Percentiles rank a stretch among this genome's conserved stretches.
Evolutionary conservation across 495 filamentous ascomycete genomes (phyloP).

Genomic region (Elasticomyces elasticus): DNA sequence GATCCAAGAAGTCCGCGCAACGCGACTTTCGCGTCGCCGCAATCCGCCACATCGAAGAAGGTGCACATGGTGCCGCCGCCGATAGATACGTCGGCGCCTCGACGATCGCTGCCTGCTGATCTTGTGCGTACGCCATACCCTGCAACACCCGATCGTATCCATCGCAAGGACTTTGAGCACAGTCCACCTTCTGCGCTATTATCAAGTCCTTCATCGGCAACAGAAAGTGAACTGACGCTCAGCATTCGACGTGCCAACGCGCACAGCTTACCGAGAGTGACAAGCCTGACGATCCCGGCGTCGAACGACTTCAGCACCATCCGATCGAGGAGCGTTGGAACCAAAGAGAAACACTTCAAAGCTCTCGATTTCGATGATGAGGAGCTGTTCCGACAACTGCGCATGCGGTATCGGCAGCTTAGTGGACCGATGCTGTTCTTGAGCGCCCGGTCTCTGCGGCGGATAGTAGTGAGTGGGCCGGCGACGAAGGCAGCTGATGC

Average conservation of each 20-base stretch:
- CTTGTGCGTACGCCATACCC: conserved; percentile 27
- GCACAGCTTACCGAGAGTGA: conserved; percentile 4
- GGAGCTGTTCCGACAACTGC: conserved; percentile 21
- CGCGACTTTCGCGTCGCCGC: conserved; percentile 5
- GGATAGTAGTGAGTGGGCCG: conserved; percentile 15
- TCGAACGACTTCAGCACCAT: conserved; percentile 16
- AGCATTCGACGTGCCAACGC: conserved; percentile 17
- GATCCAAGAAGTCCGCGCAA: conserved; percentile 16
- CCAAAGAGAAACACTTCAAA: conserved; percentile 15
- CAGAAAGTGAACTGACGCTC: conserved; percentile 21
- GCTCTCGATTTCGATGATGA: conserved; percentile 22
- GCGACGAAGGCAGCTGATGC: conserved; percentile 6
- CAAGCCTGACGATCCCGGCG: conserved; percentile 19
- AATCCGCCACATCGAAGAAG: conserved; percentile 5
- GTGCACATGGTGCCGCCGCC: conserved; percentile 22
- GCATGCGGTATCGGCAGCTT: conserved; percentile 14
- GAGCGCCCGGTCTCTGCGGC: conserved; percentile 16
- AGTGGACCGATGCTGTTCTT: conserved; percentile 17
- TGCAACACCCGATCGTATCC: conserved; percentile 1
- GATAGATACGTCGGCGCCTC: conserved; percentile 18
- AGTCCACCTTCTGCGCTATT: not conserved
- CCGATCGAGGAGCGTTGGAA: not conserved
- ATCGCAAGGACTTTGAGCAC: conserved; percentile 16
- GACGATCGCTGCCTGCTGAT: conserved; percentile 16
- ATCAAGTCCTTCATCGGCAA: not conserved